phyloP scores from a whole-genome alignment of 2,329 filamentous ascomycete genomes.

The Aureobasidium namibiae region DNA sequence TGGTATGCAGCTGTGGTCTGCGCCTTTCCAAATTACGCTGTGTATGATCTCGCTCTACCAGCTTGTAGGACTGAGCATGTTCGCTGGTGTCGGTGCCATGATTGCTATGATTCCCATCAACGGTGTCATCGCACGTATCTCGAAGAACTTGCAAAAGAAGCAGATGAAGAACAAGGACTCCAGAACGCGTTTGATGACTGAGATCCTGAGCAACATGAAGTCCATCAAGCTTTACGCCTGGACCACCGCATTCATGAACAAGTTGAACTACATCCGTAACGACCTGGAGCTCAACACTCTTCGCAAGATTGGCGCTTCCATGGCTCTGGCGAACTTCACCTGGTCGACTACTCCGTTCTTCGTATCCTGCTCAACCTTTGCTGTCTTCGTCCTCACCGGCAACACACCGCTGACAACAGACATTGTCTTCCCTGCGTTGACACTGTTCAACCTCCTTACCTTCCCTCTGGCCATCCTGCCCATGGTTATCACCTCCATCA shows the following conservation, averaged over 20 bases:
- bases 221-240: slow-evolving; percentile 97
- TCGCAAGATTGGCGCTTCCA: slow-evolving; percentile 88
- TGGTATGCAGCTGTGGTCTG: slow-evolving; percentile 90
- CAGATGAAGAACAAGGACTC: slow-evolving; percentile 99
- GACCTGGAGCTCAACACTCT: slow-evolving; percentile 92
- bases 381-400: slow-evolving; percentile 81
- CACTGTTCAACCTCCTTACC: slow-evolving; percentile 90
- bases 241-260: slow-evolving; percentile 95
- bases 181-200: slow-evolving; percentile 85
- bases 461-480: slow-evolving; percentile 91
- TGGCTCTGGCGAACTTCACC: slow-evolving; percentile 92
- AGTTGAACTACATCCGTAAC: slow-evolving; percentile 91
- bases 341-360: slow-evolving; percentile 97
- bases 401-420: slow-evolving; percentile 79
- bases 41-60: slow-evolving; percentile 96
- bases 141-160: slow-evolving; percentile 88
- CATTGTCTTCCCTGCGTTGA: slow-evolving; percentile 87
- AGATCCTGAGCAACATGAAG: slow-evolving; percentile 99
- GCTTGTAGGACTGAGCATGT: slow-evolving; percentile 89
- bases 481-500: slow-evolving; percentile 95
- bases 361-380: slow-evolving; percentile 93
- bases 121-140: slow-evolving; percentile 79
- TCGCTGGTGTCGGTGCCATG: slow-evolving; percentile 92
- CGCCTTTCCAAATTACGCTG: slow-evolving; percentile 89
- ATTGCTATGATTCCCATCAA: slow-evolving; percentile 96